Evolutionary conservation across 352 stramenopile species (phyloP), one percentile per base, ranked within the genome.

Genomic region (Elongisporangium senticosum): DNA sequence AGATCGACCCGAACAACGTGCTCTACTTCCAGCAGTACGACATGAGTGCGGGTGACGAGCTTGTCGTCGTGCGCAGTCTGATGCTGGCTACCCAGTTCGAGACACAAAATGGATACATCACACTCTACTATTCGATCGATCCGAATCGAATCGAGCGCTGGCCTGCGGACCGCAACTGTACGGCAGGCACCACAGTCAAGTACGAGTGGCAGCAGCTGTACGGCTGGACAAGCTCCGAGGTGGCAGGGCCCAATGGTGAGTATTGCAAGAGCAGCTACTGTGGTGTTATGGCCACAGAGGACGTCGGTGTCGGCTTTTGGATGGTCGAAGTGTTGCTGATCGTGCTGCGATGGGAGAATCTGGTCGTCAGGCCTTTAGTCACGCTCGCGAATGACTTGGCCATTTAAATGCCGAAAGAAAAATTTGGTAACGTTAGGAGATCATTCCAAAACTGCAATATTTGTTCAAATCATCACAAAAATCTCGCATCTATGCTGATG

Each of bases 291-390:
- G 53, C 65, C 53, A 64, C 68, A 3, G 67, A 71, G 48, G 71
- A 80, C 28, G 68, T 71, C 19, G 68, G 67, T 63, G 68, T 68
- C 23, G 49, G 74, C 24, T 83, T 83, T 63, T 83, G 74, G 74
- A 63, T 77, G 37, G 74, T 69, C n/a, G 71, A 83, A 60, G 71
- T 83, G 48, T 54, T 83, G 61, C 58, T 80, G 20, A 43, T 79
- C 28, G 67, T 67, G 6, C 61, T 83, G 48, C 74, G 74, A 20
- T 79, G 71, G 65, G 68, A 83, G 56, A 78, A 63, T 54, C 55
- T 55, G n/a, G 62, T 74, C 37, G 69, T 80, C 15, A 64, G 65
- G 3, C 67, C 74, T 21, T 64, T 80, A 40, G 78, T 83, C 58
- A 68, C 68, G 48, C 62, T 82, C 11, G 33, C 33, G 11, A 43